Percentiles rank a stretch among this genome's conserved stretches.
These are phyloP conservation scores for Funneliformis caledonium DNA, from an alignment of 371 early-diverging fungal species.

Conservation along the genomic window DNA sequence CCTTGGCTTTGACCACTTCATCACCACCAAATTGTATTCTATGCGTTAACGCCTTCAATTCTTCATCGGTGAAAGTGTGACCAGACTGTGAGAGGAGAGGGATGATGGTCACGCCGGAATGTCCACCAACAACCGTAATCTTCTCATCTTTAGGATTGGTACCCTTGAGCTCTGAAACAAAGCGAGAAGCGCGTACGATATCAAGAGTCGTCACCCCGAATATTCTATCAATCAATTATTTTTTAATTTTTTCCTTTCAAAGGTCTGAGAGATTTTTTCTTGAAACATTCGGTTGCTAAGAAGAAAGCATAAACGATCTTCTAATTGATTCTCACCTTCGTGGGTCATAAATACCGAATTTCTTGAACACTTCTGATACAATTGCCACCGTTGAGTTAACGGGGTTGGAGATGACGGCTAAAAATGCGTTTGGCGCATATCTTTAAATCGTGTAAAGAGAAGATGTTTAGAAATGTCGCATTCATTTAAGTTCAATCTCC, in stretches of 20 bases:
- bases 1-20: conserved; percentile 99
- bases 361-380: conserved; percentile 96
- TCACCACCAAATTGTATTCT: conserved; percentile 99
- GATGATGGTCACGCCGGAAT: conserved; percentile 98
- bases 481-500: no score
- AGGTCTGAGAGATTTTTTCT: no score
- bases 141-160: conserved; percentile 76
- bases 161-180: conserved; percentile 85
- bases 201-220: conserved; percentile 99
- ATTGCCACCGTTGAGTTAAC: conserved; percentile 99
- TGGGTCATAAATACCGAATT: conserved; percentile 92
- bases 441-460: conserved; percentile 60
- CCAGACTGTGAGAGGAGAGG: conserved; percentile 92
- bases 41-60: conserved; percentile 91
- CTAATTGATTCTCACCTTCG: conserved; percentile 57
- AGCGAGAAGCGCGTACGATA: conserved; percentile 96
- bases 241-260: neutral
- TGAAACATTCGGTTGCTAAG: neutral
- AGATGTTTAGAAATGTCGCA: neutral
- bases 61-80: conserved; percentile 83
- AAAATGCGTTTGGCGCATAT: conserved; percentile 85
- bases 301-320: neutral
- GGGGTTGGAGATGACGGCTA: conserved; percentile 98
- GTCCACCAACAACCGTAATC: conserved; percentile 97
- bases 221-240: conserved; percentile 55